Evolutionary conservation across 2,329 filamentous ascomycete species (phyloP).

Genomic region (Pseudogymnoascus sp.): DNA sequence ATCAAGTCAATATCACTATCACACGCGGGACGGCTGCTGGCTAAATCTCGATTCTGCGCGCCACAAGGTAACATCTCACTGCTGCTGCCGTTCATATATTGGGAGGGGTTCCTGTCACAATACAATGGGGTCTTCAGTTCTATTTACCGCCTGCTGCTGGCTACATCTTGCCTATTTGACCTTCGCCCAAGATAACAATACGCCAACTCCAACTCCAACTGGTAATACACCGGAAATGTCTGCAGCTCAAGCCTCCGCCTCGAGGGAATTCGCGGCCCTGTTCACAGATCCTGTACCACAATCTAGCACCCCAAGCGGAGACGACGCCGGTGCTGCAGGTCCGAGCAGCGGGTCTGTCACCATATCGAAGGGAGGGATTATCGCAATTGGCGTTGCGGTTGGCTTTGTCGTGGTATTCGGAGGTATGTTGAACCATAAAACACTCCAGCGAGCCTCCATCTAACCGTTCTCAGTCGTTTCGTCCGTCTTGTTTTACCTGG

Average conservation of each 20-base stretch:
- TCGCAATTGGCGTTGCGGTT: slow-evolving; percentile 69
- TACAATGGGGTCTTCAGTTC: slow-evolving; percentile 5
- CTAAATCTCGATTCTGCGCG: not conserved
- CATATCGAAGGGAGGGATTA: slow-evolving; percentile 60
- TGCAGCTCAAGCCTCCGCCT: slow-evolving; percentile 18
- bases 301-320: slow-evolving; percentile 20
- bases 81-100: not conserved
- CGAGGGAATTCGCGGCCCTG: slow-evolving; percentile 25
- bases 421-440: slow-evolving; percentile 41
- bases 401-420: slow-evolving; percentile 59
- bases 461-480: slow-evolving; percentile 17
- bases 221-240: slow-evolving; percentile 4
- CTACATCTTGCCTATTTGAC: slow-evolving; percentile 6
- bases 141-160: slow-evolving; percentile 7
- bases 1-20: slow-evolving; percentile 2
- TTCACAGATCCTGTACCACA: slow-evolving; percentile 17
- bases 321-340: slow-evolving; percentile 56
- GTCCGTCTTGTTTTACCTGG: slow-evolving; percentile 66
- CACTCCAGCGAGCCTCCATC: not conserved
- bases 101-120: not conserved
- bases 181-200: not conserved
- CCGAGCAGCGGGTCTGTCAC: slow-evolving; percentile 49
- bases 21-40: not conserved
- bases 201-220: not conserved
- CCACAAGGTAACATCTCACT: not conserved